phyloP scores from a whole-genome alignment of 192 early-diverging fungal genomes.

The Chytriomyces hyalinus region DNA sequence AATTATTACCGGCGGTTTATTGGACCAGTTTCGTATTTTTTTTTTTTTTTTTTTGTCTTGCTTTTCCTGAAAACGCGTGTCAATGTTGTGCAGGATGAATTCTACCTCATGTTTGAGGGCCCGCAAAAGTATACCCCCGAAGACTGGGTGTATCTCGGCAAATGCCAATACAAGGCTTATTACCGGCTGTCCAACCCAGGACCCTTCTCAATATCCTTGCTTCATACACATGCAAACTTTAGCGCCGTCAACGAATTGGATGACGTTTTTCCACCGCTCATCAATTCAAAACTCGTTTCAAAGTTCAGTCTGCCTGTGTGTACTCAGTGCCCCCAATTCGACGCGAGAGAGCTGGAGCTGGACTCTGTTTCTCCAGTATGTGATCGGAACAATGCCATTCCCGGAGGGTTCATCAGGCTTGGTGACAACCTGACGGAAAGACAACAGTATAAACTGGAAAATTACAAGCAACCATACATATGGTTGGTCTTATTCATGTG shows the following conservation, averaged over 20 bases:
- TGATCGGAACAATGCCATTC: not conserved
- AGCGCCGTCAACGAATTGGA: constrained; percentile 17
- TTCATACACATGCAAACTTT: constrained; percentile 16
- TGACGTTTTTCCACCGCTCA: not conserved
- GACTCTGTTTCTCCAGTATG: not conserved
- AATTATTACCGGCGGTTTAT: not conserved
- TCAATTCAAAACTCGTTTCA: not conserved
- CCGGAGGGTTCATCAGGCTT: not conserved
- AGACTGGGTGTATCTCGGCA: constrained; percentile 4
- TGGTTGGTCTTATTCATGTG: not conserved
- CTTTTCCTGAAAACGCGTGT: not conserved
- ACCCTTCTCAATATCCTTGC: not conserved
- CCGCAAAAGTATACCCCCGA: not conserved
- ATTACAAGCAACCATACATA: not conserved
- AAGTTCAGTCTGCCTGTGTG: not conserved
- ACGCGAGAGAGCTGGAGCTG: not conserved
- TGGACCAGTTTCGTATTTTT: not conserved
- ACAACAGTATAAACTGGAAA: not conserved
- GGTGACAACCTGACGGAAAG: not conserved
- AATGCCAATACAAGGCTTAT: constrained; percentile 26
- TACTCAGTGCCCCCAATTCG: not conserved
- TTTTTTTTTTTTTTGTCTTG: not conserved
- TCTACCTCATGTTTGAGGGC: constrained; percentile 8
- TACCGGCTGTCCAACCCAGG: constrained; percentile 24
- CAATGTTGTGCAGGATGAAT: not conserved